Evolutionary conservation across 176 grass and related monocot genomes (phyloP), one percentile per base, ranked within the genome.

Genomic region (Oropetium thomaeum): DNA sequence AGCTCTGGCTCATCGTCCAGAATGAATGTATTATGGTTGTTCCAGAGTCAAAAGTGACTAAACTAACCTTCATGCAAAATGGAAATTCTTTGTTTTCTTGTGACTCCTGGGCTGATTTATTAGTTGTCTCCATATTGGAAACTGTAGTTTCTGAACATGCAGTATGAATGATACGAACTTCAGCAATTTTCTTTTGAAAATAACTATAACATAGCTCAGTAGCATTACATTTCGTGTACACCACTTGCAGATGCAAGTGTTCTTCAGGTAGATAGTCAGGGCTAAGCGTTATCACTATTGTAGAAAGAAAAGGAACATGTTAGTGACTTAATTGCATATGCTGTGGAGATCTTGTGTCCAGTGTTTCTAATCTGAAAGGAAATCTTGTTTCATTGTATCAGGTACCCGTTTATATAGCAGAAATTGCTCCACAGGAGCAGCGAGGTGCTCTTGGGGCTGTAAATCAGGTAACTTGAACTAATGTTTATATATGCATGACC

Each of bases 361-460:
- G 14, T 25, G n/a, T 58, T 69, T 54, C 25, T n/a, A 55, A 62
- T 79, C 13, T 69, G 43, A 54, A 62, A 75, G 32, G 23, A 64
- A 30, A 0, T 44, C 70, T 23, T 55, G 31, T 88, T 75, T 70
- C 55, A 6, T 82, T 70, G 14, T 83, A 14, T 72, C 70, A 99
- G 89, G 89, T 95, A 72, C 96, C 96, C 41, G 96, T 99, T 60
- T 99, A 99, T 65, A 99, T 95, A 84, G 89, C 91, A 39, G 96
- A 99, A 88, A 99, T 99, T 35, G 70, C 89, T 45, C 92, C 96
- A n/a, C 91, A 99, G 27, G 93, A 92, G 55, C 83, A 88, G 84
- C 92, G 96, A 86, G 96, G 96, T 69, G 82, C 73, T 68, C 96
- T 99, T 62, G 96, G 92, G 34, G 47, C 91, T 48, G 89, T 99